Base-by-base conservation (phyloP, 352 stramenopile genomes). In the Phytophthora vignae region DNA sequence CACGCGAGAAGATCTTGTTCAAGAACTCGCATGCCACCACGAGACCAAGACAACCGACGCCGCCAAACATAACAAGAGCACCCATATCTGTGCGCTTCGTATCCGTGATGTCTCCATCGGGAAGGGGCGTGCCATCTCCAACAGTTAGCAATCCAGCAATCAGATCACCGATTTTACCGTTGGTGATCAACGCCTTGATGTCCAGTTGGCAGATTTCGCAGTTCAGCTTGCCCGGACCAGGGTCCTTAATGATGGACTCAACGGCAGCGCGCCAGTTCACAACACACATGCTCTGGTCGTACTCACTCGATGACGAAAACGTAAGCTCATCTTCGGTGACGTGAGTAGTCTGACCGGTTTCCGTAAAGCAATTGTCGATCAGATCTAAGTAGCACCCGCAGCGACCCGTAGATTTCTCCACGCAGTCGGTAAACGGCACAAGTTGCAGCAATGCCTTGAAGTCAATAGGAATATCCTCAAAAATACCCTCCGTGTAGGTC, bases 131-230 rank as follows among this genome's bases (percentile, higher is more conserved):
- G n/a, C 81, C 81, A 21, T 79, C 64, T n/a, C 79, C 71, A 49
- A 89, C 63, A 4, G 60, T 68, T 15, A 96, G 36, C 15, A 96
- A 56, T 5, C 86, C 85, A 33, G 36, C 52, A 38, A 94, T 56
- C 10, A 94, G 71, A 5, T 88, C 78, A 5, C 84, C 75, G 53
- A 94, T 76, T 36, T 87, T 92, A 36, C 79, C 79, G 46, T 94
- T 93, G 19, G 78, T 75, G 31, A 92, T 88, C 66, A 93, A 38
- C 29, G 79, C 86, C 61, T 88, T 84, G 22, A 92, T 63, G 50
- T 91, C 87, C 33, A 94, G 68, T 40, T 87, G 82, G 70, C 89
- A 96, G 15, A 88, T 87, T 29, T 79, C 83, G 58, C 89, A 96
- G 73, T 96, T 96, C 14, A 96, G 70, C 19, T 78, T 76, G 7